Base-by-base conservation (phyloP, 306 rosid genomes). In the Rubus parviflorus region DNA sequence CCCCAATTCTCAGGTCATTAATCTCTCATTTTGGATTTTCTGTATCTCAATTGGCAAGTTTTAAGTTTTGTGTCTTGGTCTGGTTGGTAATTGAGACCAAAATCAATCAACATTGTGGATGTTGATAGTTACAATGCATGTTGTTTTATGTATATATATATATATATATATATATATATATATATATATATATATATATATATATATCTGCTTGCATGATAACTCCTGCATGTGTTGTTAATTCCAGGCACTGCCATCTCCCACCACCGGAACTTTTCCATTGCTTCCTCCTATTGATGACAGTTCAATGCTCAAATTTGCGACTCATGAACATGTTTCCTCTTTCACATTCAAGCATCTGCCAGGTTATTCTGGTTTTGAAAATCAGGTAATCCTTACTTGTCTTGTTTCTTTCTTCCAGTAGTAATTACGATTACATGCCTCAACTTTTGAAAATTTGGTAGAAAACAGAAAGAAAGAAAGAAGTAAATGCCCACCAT, bases 241-340 rank as follows among this genome's bases (percentile, higher is more conserved):
- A n/a, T n/a, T 56, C 70, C 63, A 94, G 98, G 93, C 83, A 19
- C n/a, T 89, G 82, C 88, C 88, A 45, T 91, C 98, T 53, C 97
- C 98, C 43, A 94, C 97, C 70, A 92, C 97, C 3, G 97, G 97
- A 3, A 82, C 85, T 63, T 91, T 94, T 70, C 80, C 75, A 48
- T 61, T 83, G 72, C 86, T 76, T 79, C 70, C 81, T 80, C 52
- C 73, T 38, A 56, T 8, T 56, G 82, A 75, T 14, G 85, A 82
- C 56, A 74, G 79, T 66, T 73, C 83, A 49, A 37, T 75, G 78
- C 60, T 81, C 53, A 70, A 62, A 82, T 79, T 77, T 0, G 41
- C 63, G 17, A 56, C 79, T 63, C 74, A 41, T 45, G 87, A 86
- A 61, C 82, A 81, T 73, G 75, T 77, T 52, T 70, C 85, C 8